Base-by-base conservation (phyloP, 2,329 filamentous ascomycete genomes). In the Apiospora rasikravindrae region DNA sequence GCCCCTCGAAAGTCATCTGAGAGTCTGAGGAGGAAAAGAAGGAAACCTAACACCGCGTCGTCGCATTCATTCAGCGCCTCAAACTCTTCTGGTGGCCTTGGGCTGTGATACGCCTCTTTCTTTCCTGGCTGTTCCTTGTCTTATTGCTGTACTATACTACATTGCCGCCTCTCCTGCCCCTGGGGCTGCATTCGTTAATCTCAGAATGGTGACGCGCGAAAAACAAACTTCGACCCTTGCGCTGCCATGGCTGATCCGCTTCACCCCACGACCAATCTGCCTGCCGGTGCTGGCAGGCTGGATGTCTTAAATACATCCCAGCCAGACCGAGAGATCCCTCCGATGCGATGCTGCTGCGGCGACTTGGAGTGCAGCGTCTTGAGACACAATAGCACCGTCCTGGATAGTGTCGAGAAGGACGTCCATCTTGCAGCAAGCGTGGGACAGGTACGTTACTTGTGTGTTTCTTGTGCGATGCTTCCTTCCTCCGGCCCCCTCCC, bases 351-450 rank as follows among this genome's bases (percentile, higher is more conserved):
- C 87, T 99, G 96, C 84, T 99, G 96, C 84, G 95, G 95, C 71
- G 91, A 90, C 76, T 81, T 86, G 74, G 91, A 94, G 78, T 98
- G 96, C 83, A 88, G 91, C 76, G 94, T 93, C 80, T 88, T 98
- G 74, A 90, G 90, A 82, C 92, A 95, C 83, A 98, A 96, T 83
- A 92, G 91, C 81, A 87, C 88, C 66, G 87, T 94, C 74, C 87
- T 98, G 67, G 91, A 94, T 77, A 92, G 90, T 73, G 88, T 98
- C 75, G 96, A 98, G 83, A 93, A 92, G 77, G 94, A 98, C 84
- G 93, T 98, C 70, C 91, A 92, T 77, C 94, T 90, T 70, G 96
- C 96, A 53, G 96, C 95, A 68, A 89, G 93, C 80, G 88, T 98
- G 78, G 96, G 96, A 76, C 94, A 98, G 93, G 96, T 98, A 92